These are phyloP conservation scores for Dactylellina leptospora DNA, from an alignment of 2,329 filamentous ascomycete genomes.

Conservation along the genomic window DNA sequence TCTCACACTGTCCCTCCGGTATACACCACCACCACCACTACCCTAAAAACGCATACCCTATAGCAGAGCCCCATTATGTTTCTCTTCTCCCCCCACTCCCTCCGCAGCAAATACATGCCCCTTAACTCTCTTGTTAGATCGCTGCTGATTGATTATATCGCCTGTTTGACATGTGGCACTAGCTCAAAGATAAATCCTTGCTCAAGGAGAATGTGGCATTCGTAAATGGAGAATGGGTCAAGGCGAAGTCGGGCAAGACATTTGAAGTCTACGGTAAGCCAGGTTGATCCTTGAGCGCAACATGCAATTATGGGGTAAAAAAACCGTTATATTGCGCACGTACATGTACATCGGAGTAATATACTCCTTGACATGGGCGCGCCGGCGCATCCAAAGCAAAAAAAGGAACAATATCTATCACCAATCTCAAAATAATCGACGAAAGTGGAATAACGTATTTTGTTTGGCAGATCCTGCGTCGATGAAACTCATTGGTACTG, in stretches of 20 bases:
- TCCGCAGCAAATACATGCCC: slow-evolving; percentile 2
- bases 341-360: slow-evolving; percentile 44
- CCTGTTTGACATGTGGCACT: slow-evolving; percentile 39
- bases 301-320: slow-evolving; percentile 33
- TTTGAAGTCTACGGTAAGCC: slow-evolving; percentile 79
- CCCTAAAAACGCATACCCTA: slow-evolving; percentile 2
- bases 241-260: slow-evolving; percentile 84
- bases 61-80: slow-evolving; percentile 22
- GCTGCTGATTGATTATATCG: slow-evolving; percentile 27
- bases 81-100: slow-evolving; percentile 9
- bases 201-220: slow-evolving; percentile 77
- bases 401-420: slow-evolving; percentile 3
- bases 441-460: slow-evolving; percentile 32
- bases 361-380: slow-evolving; percentile 29
- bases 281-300: slow-evolving; percentile 35
- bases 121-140: slow-evolving; percentile 7
- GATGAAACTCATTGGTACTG: slow-evolving; percentile 79
- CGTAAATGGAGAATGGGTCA: slow-evolving; percentile 92
- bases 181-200: slow-evolving; percentile 81
- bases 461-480: slow-evolving; percentile 76
- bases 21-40: slow-evolving; percentile 18
- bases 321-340: slow-evolving; percentile 52
- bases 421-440: slow-evolving; percentile 41
- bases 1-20: slow-evolving; percentile 47
- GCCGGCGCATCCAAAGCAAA: slow-evolving; percentile 6